Evolutionary conservation across 2,329 filamentous ascomycete genomes (phyloP), one percentile per base, ranked within the genome.

Genomic region (Monosporascus sp.): DNA sequence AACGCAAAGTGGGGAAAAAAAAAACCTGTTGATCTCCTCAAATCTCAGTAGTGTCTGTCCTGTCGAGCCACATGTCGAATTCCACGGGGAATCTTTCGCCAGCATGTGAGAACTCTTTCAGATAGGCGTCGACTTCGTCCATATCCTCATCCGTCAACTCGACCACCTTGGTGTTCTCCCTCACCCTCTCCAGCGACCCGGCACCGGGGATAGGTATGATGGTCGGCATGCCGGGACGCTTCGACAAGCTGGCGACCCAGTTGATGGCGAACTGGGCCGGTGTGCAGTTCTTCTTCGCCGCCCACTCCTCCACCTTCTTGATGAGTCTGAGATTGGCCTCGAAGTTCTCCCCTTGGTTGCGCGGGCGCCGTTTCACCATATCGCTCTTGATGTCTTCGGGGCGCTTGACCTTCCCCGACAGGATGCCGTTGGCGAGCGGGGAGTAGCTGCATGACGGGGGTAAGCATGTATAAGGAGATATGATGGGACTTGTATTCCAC

Each of bases 201-300:
- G 77, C 72, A 3, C 78, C 78, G 1, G 79, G 79, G 48, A 82
- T 81, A 1, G 79, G 78, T 47, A 82, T 72, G 45, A 80, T 71
- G 8, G 57, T 55, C 26, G 72, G 71, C 66, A 73, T 64, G 14
- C 72, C 73, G 16, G 72, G 66, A 48, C 65, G 67, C 38, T 64
- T 64, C 7, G 59, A 61, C 16, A 61, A 17, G 24, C 43, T 46
- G 26, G 56, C 56, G 1, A 61, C 51, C 59, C 59, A 61, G 41
- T 59, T 60, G 44, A 61, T 57, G n/a, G 59, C 58, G 48, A 61
- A 59, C 51, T 61, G 59, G 5, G 54, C 59, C 22, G 56, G 54
- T 5, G 59, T 61, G 48, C 59, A 61, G 14, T 49, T 48, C 46
- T 59, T 61, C 50, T 56, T 57, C 2, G 55, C 52, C 38, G 58